Conservation (phyloP, 2,329 filamentous ascomycete species). For the Botrytis fragariae region DNA sequence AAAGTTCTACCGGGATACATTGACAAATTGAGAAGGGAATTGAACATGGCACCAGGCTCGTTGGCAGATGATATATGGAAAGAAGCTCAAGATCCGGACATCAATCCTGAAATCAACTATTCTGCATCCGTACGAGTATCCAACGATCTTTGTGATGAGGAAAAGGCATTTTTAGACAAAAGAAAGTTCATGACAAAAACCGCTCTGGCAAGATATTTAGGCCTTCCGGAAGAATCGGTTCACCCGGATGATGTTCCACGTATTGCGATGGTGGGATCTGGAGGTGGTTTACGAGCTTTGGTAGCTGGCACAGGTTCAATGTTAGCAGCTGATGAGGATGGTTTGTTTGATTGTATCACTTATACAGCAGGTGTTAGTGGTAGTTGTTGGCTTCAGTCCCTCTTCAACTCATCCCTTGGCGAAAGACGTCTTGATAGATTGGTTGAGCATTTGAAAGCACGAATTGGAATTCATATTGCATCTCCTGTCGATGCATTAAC, state of each 20-base stretch:
- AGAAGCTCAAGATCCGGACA: slow-evolving; percentile 78
- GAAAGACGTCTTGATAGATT: slow-evolving; percentile 65
- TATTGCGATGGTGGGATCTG: slow-evolving; percentile 92
- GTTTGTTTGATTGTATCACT: slow-evolving; percentile 88
- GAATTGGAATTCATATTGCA: slow-evolving; percentile 84
- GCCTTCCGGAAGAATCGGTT: slow-evolving; percentile 74
- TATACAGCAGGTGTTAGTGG: slow-evolving; percentile 96
- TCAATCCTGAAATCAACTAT: slow-evolving; percentile 84
- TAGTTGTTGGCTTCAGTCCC: slow-evolving; percentile 88
- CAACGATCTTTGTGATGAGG: slow-evolving; percentile 75
- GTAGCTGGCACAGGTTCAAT: slow-evolving; percentile 89
- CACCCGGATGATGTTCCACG: slow-evolving; percentile 89
- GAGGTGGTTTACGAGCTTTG: slow-evolving; percentile 83
- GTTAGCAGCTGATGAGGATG: slow-evolving; percentile 77
- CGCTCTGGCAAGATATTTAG: slow-evolving; percentile 80
- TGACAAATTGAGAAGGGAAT: slow-evolving; percentile 79
- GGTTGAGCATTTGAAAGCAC: slow-evolving; percentile 80
- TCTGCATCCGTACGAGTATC: slow-evolving; percentile 82
- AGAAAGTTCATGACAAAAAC: slow-evolving; percentile 66
- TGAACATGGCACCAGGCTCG: slow-evolving; percentile 84
- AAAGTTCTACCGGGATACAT: slow-evolving; percentile 72
- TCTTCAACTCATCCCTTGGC: slow-evolving; percentile 80
- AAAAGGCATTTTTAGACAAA: slow-evolving; percentile 69
- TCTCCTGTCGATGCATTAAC: slow-evolving; percentile 83
- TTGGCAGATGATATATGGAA: slow-evolving; percentile 91